Conservation (phyloP, 2,329 filamentous ascomycete species). For the Paraconiothyrium sp. region DNA sequence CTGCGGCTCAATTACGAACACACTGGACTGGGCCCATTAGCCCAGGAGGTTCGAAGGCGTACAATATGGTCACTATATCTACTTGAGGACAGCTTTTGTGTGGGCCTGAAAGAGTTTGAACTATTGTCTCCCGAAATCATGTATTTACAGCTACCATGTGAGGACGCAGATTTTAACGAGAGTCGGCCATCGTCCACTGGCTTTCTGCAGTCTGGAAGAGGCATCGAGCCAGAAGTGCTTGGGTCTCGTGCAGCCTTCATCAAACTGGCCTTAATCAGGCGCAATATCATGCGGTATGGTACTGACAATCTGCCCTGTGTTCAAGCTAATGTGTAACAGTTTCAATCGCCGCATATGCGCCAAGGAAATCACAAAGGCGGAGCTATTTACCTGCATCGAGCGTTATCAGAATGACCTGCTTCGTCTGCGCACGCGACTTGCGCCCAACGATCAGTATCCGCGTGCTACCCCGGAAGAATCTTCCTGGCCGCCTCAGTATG, state of each 20-base stretch:
- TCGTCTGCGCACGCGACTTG: constrained; percentile 5
- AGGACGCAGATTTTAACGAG: constrained; percentile 5
- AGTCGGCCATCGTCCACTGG: neutral
- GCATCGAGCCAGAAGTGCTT: constrained; percentile 6
- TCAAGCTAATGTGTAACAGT: neutral
- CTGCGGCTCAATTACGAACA: constrained; percentile 11
- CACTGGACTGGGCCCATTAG: constrained; percentile 2
- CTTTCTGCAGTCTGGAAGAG: constrained; percentile 6
- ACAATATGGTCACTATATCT: constrained; percentile 5
- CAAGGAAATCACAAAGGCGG: constrained; percentile 7
- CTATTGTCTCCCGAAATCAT: constrained; percentile 6
- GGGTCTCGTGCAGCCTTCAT: constrained; percentile 5
- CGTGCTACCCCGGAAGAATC: neutral
- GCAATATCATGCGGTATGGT: constrained; percentile 5
- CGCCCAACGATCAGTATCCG: constrained; percentile 8
- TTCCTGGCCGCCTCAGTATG: constrained; percentile 8
- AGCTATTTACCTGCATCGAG: constrained; percentile 4
- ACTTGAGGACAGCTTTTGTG: constrained; percentile 10
- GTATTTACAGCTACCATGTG: constrained; percentile 5
- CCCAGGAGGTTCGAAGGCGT: constrained; percentile 9
- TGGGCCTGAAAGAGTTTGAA: constrained; percentile 5
- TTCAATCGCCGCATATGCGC: constrained; percentile 9
- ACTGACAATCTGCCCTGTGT: neutral
- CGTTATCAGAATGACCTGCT: constrained; percentile 1
- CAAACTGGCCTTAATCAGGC: constrained; percentile 5